Percentiles rank a stretch among this genome's conserved stretches.
phyloP scores from a whole-genome alignment of 1,284 basidiomycete genomes.

The Sanghuangporus sanghuang region DNA sequence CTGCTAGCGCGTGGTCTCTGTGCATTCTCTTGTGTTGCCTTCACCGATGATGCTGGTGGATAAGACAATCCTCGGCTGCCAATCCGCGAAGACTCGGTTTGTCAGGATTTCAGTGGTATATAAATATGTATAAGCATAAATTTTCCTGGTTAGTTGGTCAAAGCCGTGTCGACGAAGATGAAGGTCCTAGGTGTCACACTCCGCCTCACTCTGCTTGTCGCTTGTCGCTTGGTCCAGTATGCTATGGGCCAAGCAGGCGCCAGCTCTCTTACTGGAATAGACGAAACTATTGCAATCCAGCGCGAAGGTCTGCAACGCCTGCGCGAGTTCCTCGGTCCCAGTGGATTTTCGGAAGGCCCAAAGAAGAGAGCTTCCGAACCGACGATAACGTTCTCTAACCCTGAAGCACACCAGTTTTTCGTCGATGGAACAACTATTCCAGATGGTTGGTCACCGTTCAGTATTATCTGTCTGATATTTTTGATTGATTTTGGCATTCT shows the following conservation, averaged over 20 bases:
- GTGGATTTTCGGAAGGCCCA: neutral
- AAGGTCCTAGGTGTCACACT: neutral
- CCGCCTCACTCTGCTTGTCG: neutral
- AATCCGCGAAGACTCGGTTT: too few relatives aligned
- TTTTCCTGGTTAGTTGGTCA: neutral
- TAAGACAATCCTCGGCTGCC: too few relatives aligned
- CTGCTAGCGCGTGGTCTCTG: neutral
- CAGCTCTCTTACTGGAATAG: constrained; percentile 28
- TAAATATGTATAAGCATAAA: neutral
- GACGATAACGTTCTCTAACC: constrained; percentile 30
- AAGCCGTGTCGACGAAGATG: neutral
- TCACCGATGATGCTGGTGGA: too few relatives aligned
- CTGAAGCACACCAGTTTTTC: constrained; percentile 29
- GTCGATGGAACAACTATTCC: constrained; percentile 31
- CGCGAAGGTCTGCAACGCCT: constrained; percentile 42
- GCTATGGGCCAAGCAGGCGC: constrained; percentile 3
- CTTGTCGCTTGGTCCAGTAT: neutral
- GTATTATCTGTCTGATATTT: neutral
- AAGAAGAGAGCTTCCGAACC: constrained; percentile 15
- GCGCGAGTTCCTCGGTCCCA: constrained; percentile 37
- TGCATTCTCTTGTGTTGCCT: too few relatives aligned
- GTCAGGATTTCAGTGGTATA: neutral
- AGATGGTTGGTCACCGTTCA: constrained; percentile 21
- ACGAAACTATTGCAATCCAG: constrained; percentile 42
- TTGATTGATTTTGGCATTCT: neutral